Evolutionary conservation across 495 filamentous ascomycete genomes (phyloP).

Genomic region (Podospora bellae-mahoneyi): DNA sequence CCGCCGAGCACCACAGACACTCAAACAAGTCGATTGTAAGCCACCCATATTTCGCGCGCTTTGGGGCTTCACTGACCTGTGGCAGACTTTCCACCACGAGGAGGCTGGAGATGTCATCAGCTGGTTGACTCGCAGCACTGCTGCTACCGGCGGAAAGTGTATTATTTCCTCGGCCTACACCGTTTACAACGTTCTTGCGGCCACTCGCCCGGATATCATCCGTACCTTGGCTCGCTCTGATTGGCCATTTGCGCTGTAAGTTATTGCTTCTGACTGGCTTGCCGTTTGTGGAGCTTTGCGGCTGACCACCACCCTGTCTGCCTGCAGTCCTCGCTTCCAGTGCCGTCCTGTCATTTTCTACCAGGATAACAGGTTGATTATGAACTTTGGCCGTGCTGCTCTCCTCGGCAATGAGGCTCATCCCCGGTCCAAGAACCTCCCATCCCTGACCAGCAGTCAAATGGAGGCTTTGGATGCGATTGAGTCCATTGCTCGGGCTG

Average conservation of each 20-base stretch:
- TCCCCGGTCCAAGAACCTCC: conserved; percentile 52
- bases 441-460: conserved; percentile 54
- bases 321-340: conserved; percentile 47
- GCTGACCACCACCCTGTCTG: not conserved
- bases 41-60: conserved; percentile 1
- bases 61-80: conserved; percentile 2
- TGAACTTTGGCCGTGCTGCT: conserved; percentile 59
- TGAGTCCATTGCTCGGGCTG: conserved; percentile 56
- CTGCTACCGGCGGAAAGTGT: conserved; percentile 56
- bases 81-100: conserved; percentile 71
- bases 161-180: conserved; percentile 58
- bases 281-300: not conserved
- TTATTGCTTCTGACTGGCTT: conserved; percentile 14
- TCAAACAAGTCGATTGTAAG: conserved; percentile 50
- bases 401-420: conserved; percentile 55
- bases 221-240: conserved; percentile 53
- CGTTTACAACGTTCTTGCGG: conserved; percentile 63
- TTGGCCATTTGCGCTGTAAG: conserved; percentile 64
- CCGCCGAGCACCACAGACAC: conserved; percentile 48
- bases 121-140: conserved; percentile 55
- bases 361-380: conserved; percentile 50
- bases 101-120: conserved; percentile 64
- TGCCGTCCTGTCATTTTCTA: conserved; percentile 58
- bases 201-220: conserved; percentile 59
- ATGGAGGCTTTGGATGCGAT: conserved; percentile 61